Percentiles rank a stretch among this genome's conserved stretches.
Conservation (phyloP, 2,329 filamentous ascomycete genomes). For the Hymenoscyphus linearis region DNA sequence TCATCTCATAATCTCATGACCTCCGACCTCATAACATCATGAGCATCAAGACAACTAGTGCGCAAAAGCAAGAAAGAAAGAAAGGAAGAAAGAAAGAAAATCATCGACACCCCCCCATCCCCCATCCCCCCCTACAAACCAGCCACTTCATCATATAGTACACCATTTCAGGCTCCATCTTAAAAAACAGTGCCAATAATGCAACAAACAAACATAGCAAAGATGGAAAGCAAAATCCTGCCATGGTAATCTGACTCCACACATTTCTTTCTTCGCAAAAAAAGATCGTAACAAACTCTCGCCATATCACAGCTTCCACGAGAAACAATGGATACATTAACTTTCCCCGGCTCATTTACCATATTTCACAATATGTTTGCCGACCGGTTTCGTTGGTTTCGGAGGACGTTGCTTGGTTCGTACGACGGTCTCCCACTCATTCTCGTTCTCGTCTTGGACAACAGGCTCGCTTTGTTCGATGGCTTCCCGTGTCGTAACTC, state of each 20-base stretch:
- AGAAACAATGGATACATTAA: not conserved
- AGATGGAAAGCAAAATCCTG: slow-evolving; percentile 1
- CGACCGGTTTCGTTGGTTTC: not conserved
- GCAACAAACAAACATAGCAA: not conserved
- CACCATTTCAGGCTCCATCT: not conserved
- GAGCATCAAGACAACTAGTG: not conserved
- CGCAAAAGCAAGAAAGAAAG: not conserved
- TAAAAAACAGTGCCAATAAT: not conserved
- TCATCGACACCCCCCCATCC: no score
- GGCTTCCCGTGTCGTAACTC: not conserved
- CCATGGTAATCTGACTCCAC: not conserved
- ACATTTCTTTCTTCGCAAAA: not conserved
- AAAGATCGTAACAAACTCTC: not conserved
- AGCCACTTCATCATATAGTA: not conserved
- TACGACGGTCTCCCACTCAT: not conserved
- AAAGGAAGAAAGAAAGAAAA: not conserved
- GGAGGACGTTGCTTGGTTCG: not conserved
- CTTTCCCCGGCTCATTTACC: not conserved
- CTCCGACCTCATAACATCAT: not conserved
- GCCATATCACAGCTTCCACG: not conserved
- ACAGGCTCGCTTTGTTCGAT: not conserved
- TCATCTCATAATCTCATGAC: no score
- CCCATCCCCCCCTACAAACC: no score
- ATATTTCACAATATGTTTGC: not conserved
- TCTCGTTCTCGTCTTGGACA: not conserved